A percentile compares a stretch with the other conserved stretches of the same genome.
Evolutionary conservation across 495 filamentous ascomycete species (phyloP).

Genomic region (Aspergillus taichungensis): DNA sequence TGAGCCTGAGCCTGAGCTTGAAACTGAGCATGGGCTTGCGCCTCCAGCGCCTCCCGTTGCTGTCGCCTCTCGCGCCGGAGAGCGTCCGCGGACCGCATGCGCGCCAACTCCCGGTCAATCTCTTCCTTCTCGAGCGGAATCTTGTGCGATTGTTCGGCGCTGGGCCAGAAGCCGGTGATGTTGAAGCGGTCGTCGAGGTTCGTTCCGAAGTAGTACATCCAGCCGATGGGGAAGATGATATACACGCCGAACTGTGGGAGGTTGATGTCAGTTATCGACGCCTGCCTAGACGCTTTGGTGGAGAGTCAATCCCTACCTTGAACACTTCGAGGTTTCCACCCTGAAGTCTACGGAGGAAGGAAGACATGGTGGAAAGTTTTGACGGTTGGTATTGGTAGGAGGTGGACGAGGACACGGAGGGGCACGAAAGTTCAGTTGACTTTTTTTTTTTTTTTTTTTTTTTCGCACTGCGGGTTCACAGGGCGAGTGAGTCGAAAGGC

Average conservation of each 20-base stretch:
- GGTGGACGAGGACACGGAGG: neutral
- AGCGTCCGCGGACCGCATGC: conserved; percentile 49
- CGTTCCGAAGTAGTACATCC: conserved; percentile 99
- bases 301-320: conserved; percentile 53
- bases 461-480: neutral
- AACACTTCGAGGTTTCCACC: conserved; percentile 93
- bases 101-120: conserved; percentile 65
- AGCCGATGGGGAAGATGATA: conserved; percentile 94
- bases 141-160: conserved; percentile 71
- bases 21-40: conserved; percentile 27
- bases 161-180: conserved; percentile 91
- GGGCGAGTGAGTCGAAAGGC: neutral
- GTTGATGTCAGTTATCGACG: neutral
- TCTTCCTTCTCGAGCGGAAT: conserved; percentile 87
- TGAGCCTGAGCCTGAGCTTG: conserved; percentile 21
- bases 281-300: neutral
- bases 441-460: neutral
- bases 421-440: neutral
- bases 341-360: conserved; percentile 39
- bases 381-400: neutral
- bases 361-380: conserved; percentile 23
- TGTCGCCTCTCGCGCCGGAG: conserved; percentile 44
- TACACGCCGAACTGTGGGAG: conserved; percentile 81
- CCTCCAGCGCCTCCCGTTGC: conserved; percentile 47
- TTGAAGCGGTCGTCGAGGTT: conserved; percentile 90